Percentiles rank a stretch among this genome's conserved stretches.
These are phyloP conservation scores for Clausena lansium DNA, from an alignment of 345 rosid species.

Conservation along the genomic window DNA sequence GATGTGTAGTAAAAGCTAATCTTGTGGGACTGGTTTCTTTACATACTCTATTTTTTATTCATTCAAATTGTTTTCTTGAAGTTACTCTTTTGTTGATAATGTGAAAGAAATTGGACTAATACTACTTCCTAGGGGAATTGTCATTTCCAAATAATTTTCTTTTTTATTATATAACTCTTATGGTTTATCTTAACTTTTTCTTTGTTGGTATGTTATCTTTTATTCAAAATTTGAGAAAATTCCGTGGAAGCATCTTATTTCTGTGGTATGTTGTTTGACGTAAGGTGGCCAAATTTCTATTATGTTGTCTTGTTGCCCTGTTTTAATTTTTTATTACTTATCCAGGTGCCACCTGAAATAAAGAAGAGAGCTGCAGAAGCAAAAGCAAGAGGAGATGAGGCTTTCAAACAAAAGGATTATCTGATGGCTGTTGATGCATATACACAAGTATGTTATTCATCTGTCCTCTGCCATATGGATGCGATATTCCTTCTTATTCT, in stretches of 20 bases:
- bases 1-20: too few relatives aligned
- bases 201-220: background rate
- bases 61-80: background rate
- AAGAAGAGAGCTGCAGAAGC: constrained; percentile 85
- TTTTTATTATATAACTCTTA: background rate
- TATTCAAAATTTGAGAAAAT: background rate
- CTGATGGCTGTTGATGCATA: constrained; percentile 66
- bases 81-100: background rate
- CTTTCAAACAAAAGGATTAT: constrained; percentile 61
- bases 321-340: background rate
- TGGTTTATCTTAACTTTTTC: background rate
- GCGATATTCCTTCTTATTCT: background rate
- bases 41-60: background rate
- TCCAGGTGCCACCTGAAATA: constrained; percentile 74
- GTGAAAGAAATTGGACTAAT: background rate
- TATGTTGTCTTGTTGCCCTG: background rate
- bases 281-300: background rate
- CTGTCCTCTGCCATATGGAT: background rate
- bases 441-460: constrained; percentile 57
- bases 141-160: background rate
- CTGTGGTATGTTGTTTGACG: too few relatives aligned
- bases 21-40: background rate
- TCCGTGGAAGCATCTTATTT: background rate
- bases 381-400: constrained; percentile 87
- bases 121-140: background rate